Base-by-base conservation (phyloP, 352 stramenopile genomes). In the Pythium phragmitis region DNA sequence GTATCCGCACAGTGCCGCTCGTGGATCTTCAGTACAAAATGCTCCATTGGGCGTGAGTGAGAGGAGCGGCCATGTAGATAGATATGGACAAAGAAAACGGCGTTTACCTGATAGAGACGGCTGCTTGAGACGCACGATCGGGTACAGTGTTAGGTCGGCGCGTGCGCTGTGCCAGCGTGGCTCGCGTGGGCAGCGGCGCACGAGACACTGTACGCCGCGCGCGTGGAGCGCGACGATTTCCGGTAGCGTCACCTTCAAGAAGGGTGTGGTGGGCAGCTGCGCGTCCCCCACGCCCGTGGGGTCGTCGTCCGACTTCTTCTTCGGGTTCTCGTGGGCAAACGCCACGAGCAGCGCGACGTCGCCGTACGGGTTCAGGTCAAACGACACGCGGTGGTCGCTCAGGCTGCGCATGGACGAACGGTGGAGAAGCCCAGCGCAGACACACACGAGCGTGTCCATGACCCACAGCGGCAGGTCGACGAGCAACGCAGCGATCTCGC, bases 311-410 rank as follows among this genome's bases (percentile, higher is more conserved):
- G 33, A 43, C 45, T 71, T 72, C 50, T 69, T 73, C 23, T 75
- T 76, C 23, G 58, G 12, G 6, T 54, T 60, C 63, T 92, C 82
- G 2, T 80, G 76, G 1, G 76, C 79, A 68, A 94, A 92, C 6
- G 82, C 86, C 30, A 88, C 72, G 33, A 92, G 63, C 45, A 92
- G 77, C 28, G 86, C 86, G 47, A 94, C 51, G 41, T 94, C 86
- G 3, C 86, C 84, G 55, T 93, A 94, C 7, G 86, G 86, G 54
- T 75, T 90, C 48, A 94, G 67, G 59, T 92, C 86, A 37, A 92
- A 94, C 41, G 82, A 87, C 34, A 92, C 74, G 58, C 84, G 86
- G 46, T 91, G 89, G 56, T 92, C 82, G 61, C 82, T 89, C 26
- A 85, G 67, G 56, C 91, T 91, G 34, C 80, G 73, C 70, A 89